These are phyloP conservation scores for Fonsecaea nubica DNA, from an alignment of 2,329 filamentous ascomycete species.

Conservation along the genomic window DNA sequence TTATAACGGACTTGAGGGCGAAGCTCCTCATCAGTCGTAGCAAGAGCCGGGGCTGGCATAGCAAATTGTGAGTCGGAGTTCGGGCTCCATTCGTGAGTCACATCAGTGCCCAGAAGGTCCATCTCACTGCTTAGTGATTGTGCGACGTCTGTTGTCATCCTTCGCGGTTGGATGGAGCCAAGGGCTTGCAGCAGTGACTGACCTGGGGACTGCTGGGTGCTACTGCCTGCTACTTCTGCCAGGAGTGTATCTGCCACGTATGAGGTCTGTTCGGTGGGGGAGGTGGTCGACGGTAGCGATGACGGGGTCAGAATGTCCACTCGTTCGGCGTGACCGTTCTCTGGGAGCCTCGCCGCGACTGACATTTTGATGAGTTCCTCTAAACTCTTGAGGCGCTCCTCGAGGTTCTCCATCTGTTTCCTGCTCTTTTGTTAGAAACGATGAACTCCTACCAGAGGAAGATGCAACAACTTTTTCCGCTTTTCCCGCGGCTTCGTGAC, in stretches of 20 bases:
- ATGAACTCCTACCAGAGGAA: neutral
- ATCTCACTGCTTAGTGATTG: neutral
- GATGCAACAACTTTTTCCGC: slow-evolving; percentile 77
- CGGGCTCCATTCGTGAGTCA: slow-evolving; percentile 14
- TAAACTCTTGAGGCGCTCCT: slow-evolving; percentile 93
- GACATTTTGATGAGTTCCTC: slow-evolving; percentile 79
- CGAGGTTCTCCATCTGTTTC: slow-evolving; percentile 95
- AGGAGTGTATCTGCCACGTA: slow-evolving; percentile 5
- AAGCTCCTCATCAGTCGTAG: slow-evolving; percentile 20
- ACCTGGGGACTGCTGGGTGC: slow-evolving; percentile 3
- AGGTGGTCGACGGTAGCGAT: slow-evolving; percentile 75
- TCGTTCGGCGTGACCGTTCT: slow-evolving; percentile 79
- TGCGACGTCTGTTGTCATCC: neutral
- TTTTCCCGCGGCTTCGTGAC: slow-evolving; percentile 98
- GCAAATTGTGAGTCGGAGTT: slow-evolving; percentile 1
- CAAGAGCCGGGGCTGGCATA: slow-evolving; percentile 2
- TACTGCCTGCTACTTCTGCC: neutral
- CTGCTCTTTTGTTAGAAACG: slow-evolving; percentile 52
- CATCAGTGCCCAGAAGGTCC: slow-evolving; percentile 1
- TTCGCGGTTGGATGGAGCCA: neutral
- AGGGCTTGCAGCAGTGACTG: slow-evolving; percentile 18
- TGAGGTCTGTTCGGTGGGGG: slow-evolving; percentile 36
- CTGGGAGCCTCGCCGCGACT: slow-evolving; percentile 61
- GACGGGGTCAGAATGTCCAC: slow-evolving; percentile 83
- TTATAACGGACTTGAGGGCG: slow-evolving; percentile 17